Conservation (phyloP, 2,329 filamentous ascomycete genomes). For the Cytospora schulzeri region DNA sequence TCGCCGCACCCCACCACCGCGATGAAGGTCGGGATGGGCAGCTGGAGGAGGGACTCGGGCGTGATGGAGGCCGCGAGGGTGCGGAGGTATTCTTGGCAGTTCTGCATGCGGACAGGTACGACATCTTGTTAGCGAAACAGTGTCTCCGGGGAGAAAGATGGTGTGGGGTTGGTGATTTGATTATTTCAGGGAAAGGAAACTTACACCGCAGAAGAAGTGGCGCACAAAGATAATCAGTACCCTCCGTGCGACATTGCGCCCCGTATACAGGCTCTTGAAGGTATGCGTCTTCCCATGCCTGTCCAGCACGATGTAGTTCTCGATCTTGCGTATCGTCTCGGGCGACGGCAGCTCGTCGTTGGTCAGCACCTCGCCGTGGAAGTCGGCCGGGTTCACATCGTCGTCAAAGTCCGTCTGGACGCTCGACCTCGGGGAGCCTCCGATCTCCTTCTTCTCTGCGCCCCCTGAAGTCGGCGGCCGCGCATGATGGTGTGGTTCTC, state of each 20-base stretch:
- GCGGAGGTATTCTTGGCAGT: constrained; percentile 75
- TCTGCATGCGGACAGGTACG: constrained; percentile 49
- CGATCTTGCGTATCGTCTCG: constrained; percentile 53
- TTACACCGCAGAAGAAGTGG: constrained; percentile 79
- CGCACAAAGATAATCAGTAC: constrained; percentile 74
- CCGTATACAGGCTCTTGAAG: constrained; percentile 66
- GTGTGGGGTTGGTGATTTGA: too few species aligned
- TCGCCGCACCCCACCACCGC: constrained; percentile 74
- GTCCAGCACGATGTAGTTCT: constrained; percentile 62
- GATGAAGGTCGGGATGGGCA: constrained; percentile 63
- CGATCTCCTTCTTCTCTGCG: constrained; percentile 16
- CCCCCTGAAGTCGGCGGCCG: constrained; percentile 6
- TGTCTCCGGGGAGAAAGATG: neutral
- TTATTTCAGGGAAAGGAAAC: constrained; percentile 40
- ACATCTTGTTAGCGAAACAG: neutral
- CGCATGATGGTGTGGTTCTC: neutral
- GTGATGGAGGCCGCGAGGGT: constrained; percentile 61
- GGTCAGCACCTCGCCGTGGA: constrained; percentile 57
- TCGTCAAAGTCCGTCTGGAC: constrained; percentile 23
- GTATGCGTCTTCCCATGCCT: constrained; percentile 58
- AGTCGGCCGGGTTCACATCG: constrained; percentile 45
- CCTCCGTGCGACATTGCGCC: constrained; percentile 53
- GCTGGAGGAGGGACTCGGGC: constrained; percentile 49
- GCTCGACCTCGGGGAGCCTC: constrained; percentile 17
- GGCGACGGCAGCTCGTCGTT: constrained; percentile 57